A percentile compares a stretch with the other conserved stretches of the same genome.
phyloP scores from a whole-genome alignment of 1,284 basidiomycete genomes.

The Ganoderma lingzhi region DNA sequence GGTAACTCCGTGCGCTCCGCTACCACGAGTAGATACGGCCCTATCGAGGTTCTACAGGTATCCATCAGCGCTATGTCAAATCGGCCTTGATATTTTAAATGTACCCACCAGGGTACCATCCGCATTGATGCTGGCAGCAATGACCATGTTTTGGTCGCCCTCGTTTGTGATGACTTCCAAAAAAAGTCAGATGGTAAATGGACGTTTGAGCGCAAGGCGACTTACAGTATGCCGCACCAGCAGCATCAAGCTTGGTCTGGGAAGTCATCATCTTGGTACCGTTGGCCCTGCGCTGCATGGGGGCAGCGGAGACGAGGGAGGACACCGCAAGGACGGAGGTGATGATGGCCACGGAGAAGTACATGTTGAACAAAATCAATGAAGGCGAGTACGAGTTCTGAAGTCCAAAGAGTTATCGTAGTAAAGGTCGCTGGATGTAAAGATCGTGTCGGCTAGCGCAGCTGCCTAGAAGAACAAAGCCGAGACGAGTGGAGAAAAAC shows the following conservation, averaged over 20 bases:
- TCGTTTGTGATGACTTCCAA: constrained; percentile 35
- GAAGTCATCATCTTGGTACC: constrained; percentile 25
- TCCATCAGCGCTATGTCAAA: neutral
- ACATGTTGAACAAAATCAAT: constrained; percentile 15
- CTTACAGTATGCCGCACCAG: constrained; percentile 31
- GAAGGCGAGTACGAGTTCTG: neutral
- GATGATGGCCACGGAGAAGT: constrained; percentile 24
- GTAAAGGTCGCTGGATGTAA: constrained; percentile 12
- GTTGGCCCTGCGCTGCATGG: constrained; percentile 19
- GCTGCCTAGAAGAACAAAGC: constrained; percentile 18
- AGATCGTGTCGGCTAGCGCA: constrained; percentile 25
- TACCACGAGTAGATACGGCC: constrained; percentile 47
- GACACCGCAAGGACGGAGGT: constrained; percentile 24
- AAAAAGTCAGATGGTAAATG: neutral
- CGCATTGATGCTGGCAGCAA: constrained; percentile 32
- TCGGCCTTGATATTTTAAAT: neutral
- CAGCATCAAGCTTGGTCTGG: constrained; percentile 14
- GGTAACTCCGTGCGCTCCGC: constrained; percentile 49
- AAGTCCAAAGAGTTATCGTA: constrained; percentile 6
- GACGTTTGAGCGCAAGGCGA: neutral
- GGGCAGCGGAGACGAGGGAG: constrained; percentile 23
- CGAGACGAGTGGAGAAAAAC: constrained; percentile 8
- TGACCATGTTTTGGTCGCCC: constrained; percentile 30
- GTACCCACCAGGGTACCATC: constrained; percentile 33
- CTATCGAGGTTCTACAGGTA: constrained; percentile 28